These are phyloP conservation scores for Podila verticillata DNA, from an alignment of 192 early-diverging fungal genomes.

Conservation along the genomic window DNA sequence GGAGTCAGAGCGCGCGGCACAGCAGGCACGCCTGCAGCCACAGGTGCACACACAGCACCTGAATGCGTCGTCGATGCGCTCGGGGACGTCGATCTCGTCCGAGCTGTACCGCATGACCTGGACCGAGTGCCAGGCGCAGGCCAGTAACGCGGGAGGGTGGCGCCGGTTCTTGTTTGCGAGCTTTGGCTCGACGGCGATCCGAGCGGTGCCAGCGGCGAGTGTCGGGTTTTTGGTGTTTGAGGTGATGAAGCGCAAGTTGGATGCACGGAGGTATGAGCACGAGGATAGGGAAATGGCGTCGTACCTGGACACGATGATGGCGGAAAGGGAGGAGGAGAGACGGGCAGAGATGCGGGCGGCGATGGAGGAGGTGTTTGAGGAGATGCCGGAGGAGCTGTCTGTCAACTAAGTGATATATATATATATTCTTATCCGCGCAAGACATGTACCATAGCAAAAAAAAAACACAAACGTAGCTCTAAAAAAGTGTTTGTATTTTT, in stretches of 20 bases:
- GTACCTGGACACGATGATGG: slow-evolving; percentile 45
- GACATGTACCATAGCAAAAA: too few relatives aligned
- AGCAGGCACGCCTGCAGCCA: slow-evolving; percentile 21
- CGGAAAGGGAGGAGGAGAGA: slow-evolving; percentile 28
- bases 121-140: slow-evolving; percentile 62
- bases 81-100: slow-evolving; percentile 23
- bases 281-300: slow-evolving; percentile 46
- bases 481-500: neutral
- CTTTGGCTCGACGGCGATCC: slow-evolving; percentile 59
- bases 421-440: too few relatives aligned
- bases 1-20: slow-evolving; percentile 62
- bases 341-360: slow-evolving; percentile 5
- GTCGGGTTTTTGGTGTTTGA: slow-evolving; percentile 73
- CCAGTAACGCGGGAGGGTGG: slow-evolving; percentile 51
- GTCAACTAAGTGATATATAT: neutral
- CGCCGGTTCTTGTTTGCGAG: slow-evolving; percentile 59
- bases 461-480: too few relatives aligned
- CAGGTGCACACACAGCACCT: slow-evolving; percentile 44
- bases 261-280: slow-evolving; percentile 51
- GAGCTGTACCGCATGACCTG: slow-evolving; percentile 61
- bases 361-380: neutral
- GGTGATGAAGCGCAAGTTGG: slow-evolving; percentile 65
- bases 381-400: neutral
- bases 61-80: slow-evolving; percentile 48
- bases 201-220: slow-evolving; percentile 66